These are phyloP conservation scores for Ophiocytium majus DNA, from an alignment of 352 stramenopile species.

Conservation along the genomic window DNA sequence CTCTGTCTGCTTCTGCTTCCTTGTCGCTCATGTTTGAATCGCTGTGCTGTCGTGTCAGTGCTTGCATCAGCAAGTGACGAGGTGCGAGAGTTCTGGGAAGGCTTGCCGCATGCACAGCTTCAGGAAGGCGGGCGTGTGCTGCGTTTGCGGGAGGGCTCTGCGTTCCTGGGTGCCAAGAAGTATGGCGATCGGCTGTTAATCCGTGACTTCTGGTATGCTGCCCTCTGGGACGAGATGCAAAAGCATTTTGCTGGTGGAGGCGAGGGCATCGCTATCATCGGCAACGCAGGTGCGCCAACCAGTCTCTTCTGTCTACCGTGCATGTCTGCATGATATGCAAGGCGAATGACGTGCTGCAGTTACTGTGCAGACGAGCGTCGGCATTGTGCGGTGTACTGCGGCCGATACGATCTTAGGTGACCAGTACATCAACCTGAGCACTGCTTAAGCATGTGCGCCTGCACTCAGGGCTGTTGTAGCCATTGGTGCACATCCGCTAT, in stretches of 20 bases:
- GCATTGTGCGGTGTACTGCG: not conserved
- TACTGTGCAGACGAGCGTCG: not conserved
- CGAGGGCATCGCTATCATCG: not conserved
- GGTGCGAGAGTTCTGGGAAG: not conserved
- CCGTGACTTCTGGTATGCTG: not conserved
- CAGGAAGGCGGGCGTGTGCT: not conserved
- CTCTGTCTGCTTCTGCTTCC: not conserved
- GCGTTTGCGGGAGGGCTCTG: not conserved
- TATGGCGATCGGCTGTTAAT: not conserved
- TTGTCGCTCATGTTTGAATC: not conserved
- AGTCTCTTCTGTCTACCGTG: not conserved
- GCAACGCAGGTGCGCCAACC: not conserved
- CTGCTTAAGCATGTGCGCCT: not conserved
- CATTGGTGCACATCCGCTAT: not conserved
- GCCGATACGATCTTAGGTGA: not conserved
- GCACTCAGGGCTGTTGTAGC: not conserved
- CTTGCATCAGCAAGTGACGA: not conserved
- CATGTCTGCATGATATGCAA: not conserved
- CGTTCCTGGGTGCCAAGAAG: not conserved
- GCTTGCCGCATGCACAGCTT: not conserved
- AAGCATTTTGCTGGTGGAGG: not conserved
- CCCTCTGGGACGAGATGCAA: not conserved
- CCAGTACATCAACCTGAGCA: not conserved
- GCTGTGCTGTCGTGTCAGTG: not conserved
- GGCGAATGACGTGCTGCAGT: not conserved